Evolutionary conservation across 768 basidiomycete genomes (phyloP), one percentile per base, ranked within the genome.

Genomic region (Suillus subaureus): DNA sequence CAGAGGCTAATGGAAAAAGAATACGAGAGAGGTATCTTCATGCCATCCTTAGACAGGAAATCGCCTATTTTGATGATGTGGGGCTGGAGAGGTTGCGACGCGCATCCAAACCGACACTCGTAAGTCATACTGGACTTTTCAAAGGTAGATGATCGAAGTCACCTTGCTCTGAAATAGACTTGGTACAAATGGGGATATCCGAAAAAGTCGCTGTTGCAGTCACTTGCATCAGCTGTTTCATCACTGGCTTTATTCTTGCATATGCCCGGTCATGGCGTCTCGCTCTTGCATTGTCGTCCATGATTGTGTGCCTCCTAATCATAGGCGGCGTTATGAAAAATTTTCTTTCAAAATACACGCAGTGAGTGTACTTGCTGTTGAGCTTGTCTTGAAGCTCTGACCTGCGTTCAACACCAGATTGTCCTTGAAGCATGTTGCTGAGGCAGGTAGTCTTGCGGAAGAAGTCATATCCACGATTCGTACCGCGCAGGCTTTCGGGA

Each of bases 21-120:
- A 75, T 87, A 33, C 78, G 87, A 39, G 84, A 86, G 71, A 69
- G 69, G 18, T 88, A 87, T 68, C 76, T 87, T 13, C 61, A 70
- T 21, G 74, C 85, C 18, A 75, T 86, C 39, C 74, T 88, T 2
- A 76, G 84, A 6, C 87, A 87, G 64, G 79, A 81, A 47, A 80
- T 85, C 63, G 83, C 83, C 21, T 87, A 79, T 77, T 86, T 64
- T n/a, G 64, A 64, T 45, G 31, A 63, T 54, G 74, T 87, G 45
- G 85, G 18, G 82, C 85, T 4, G 87, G 87, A 56, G 87, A 87
- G 66, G 81, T 88, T n/a, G 83, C 87, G 1, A 86, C 85, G 1
- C 80, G 86, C 40, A 87, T 87, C 64, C 43, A 63, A 52, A 47
- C 51, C 4, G 63, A 62, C 12, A 13, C 61, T 77, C 77, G 56